A percentile compares a stretch with the other conserved stretches of the same genome.
Evolutionary conservation across 2,329 filamentous ascomycete genomes (phyloP).

Genomic region (Simplicillium aogashimaense): DNA sequence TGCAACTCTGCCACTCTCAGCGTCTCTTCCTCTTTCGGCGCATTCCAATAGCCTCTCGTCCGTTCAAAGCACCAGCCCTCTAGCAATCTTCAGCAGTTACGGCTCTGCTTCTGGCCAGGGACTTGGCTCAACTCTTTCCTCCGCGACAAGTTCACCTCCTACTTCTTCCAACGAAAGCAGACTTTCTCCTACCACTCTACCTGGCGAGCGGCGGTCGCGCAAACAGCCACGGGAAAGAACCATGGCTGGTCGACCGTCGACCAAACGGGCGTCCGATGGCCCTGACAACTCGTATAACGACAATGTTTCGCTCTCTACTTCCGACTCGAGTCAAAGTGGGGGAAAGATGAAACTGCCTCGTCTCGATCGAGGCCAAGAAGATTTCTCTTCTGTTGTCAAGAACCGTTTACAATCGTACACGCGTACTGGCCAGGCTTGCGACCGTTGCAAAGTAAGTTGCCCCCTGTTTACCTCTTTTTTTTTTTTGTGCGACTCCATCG

Average conservation of each 20-base stretch:
- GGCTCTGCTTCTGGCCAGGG: neutral
- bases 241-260: conserved; percentile 3
- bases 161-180: conserved; percentile 3
- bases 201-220: conserved; percentile 4
- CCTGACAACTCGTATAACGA: conserved; percentile 23
- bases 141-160: conserved; percentile 2
- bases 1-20: conserved; percentile 2
- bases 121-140: neutral
- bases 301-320: conserved; percentile 11
- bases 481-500: neutral
- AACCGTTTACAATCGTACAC: conserved; percentile 44
- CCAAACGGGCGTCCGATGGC: conserved; percentile 32
- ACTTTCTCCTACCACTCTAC: conserved; percentile 2
- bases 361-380: conserved; percentile 35
- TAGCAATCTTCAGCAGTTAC: neutral
- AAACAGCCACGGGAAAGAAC: neutral
- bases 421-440: conserved; percentile 34
- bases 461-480: conserved; percentile 4
- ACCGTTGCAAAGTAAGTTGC: conserved; percentile 8
- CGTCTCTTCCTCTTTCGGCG: neutral
- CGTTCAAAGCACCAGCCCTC: neutral
- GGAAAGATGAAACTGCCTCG: conserved; percentile 37
- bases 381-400: conserved; percentile 47
- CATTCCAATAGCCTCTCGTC: neutral
- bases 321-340: neutral